phyloP scores from a whole-genome alignment of 2,329 filamentous ascomycete species.

The Cytospora piceae region DNA sequence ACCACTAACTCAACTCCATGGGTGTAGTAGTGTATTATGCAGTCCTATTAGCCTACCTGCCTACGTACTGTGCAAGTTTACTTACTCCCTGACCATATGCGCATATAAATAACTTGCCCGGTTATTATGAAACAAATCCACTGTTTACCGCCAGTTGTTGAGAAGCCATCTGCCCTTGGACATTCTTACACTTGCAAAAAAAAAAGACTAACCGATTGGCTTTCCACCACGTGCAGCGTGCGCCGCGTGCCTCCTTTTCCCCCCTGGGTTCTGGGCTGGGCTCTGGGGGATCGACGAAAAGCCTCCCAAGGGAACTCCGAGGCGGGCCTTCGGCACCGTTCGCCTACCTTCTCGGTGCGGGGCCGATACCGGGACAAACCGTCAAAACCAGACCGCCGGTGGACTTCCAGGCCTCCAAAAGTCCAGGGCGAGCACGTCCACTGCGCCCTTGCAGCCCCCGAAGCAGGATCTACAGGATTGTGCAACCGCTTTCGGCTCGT shows the following conservation, averaged over 20 bases:
- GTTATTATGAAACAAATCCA: background rate
- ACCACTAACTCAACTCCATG: too few relatives aligned
- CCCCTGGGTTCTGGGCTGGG: background rate
- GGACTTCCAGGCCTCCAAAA: too few relatives aligned
- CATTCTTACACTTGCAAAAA: too few relatives aligned
- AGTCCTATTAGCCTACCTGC: too few relatives aligned
- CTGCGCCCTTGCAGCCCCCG: background rate
- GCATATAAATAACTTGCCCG: too few relatives aligned
- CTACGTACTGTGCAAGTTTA: too few relatives aligned
- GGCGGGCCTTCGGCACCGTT: background rate
- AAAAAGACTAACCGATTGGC: too few relatives aligned
- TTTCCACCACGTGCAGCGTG: background rate
- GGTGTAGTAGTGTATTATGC: too few relatives aligned
- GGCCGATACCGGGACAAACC: constrained; percentile 29
- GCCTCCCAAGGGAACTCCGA: background rate
- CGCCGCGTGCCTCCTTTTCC: background rate
- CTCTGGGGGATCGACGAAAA: background rate
- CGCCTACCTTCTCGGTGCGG: constrained; percentile 13
- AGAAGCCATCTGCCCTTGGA: too few relatives aligned
- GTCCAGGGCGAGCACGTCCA: background rate
- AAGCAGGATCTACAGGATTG: background rate
- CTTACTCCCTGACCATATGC: too few relatives aligned
- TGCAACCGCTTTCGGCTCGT: background rate
- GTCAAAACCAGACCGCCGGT: background rate
- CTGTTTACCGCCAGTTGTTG: background rate